Evolutionary conservation across 2,329 filamentous ascomycete genomes (phyloP).

Genomic region (Parasarocladium wereldwijsianum): DNA sequence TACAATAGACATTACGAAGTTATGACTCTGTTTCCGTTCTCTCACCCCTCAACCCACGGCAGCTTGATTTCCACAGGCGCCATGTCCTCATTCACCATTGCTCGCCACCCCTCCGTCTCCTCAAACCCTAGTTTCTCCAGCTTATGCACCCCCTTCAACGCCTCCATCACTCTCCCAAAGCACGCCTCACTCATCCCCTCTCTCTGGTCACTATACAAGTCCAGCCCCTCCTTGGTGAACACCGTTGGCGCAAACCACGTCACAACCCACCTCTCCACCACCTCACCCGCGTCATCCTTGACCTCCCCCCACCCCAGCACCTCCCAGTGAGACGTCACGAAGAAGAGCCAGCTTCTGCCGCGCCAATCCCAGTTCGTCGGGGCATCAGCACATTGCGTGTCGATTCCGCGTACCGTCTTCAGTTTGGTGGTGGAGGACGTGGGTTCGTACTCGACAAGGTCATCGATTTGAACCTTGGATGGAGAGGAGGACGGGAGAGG

Average conservation of each 20-base stretch:
- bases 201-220: slow-evolving; percentile 55
- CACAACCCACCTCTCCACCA: slow-evolving; percentile 53
- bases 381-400: slow-evolving; percentile 27
- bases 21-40: neutral
- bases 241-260: slow-evolving; percentile 75
- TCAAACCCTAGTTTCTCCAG: too few species aligned
- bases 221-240: slow-evolving; percentile 71
- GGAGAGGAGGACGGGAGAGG: slow-evolving; percentile 20
- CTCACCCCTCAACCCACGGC: slow-evolving; percentile 27
- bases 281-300: slow-evolving; percentile 22
- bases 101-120: neutral
- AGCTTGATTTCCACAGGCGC: slow-evolving; percentile 33
- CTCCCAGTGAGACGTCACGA: slow-evolving; percentile 69
- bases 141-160: slow-evolving; percentile 29
- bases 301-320: slow-evolving; percentile 58
- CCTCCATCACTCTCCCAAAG: slow-evolving; percentile 38
- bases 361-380: slow-evolving; percentile 55
- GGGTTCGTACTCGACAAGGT: slow-evolving; percentile 57
- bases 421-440: slow-evolving; percentile 29
- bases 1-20: too few species aligned
- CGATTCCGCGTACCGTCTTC: slow-evolving; percentile 51
- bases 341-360: slow-evolving; percentile 58
- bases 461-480: slow-evolving; percentile 38
- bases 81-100: slow-evolving; percentile 33
- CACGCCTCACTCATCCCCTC: slow-evolving; percentile 45